Conservation (phyloP, 352 stramenopile genomes). For the Aphanomyces euteiches region DNA sequence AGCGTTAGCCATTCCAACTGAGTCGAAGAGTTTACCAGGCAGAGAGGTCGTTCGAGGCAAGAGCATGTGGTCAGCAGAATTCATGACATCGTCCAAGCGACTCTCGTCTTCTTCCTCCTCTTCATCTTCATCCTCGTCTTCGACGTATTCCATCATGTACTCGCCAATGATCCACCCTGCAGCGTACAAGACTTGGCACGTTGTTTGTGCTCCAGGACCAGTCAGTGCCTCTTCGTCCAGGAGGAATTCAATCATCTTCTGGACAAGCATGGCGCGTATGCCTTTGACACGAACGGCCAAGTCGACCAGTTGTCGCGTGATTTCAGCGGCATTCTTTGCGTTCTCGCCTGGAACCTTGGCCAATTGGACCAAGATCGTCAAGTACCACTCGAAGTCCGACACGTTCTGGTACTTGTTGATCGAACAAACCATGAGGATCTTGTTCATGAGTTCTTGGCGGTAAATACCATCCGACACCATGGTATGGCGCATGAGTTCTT, state of each 20-base stretch:
- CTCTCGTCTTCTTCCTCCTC: conserved; percentile 79
- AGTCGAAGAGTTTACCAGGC: conserved; percentile 34
- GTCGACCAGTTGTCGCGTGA: conserved; percentile 95
- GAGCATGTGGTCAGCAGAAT: conserved; percentile 76
- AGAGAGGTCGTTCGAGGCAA: conserved; percentile 78
- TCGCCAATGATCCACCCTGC: conserved; percentile 98
- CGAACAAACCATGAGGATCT: conserved; percentile 96
- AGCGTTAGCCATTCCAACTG: not conserved
- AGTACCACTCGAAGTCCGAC: conserved; percentile 98
- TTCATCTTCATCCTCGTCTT: conserved; percentile 73
- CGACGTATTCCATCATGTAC: conserved; percentile 91
- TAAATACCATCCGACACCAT: conserved; percentile 91
- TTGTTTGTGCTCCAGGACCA: conserved; percentile 65
- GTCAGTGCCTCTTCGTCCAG: conserved; percentile 81
- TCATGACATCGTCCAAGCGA: conserved; percentile 83
- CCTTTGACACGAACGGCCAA: conserved; percentile 95
- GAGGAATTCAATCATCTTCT: conserved; percentile 92
- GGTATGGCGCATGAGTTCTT: conserved; percentile 95
- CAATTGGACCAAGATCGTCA: conserved; percentile 95
- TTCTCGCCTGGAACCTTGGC: conserved; percentile 85
- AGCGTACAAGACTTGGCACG: conserved; percentile 93
- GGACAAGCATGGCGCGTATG: conserved; percentile 92
- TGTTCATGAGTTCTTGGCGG: conserved; percentile 93
- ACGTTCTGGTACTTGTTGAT: conserved; percentile 98
- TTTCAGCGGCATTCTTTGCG: conserved; percentile 65